Percentiles rank a stretch among this genome's conserved stretches.
Conservation (phyloP, 495 filamentous ascomycete genomes). For the Hyaloscypha finlandica region DNA sequence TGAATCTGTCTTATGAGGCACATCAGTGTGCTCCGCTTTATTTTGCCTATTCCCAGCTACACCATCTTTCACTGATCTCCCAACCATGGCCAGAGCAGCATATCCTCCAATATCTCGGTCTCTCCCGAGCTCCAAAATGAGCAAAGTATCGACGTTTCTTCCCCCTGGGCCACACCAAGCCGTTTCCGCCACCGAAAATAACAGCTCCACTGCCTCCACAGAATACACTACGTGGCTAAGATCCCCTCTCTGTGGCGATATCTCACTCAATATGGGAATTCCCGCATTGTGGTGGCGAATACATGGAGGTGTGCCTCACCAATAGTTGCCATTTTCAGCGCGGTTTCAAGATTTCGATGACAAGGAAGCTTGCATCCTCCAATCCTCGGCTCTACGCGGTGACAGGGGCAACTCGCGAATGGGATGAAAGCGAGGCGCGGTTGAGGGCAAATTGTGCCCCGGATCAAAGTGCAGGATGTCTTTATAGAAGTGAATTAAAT, state of each 20-base stretch:
- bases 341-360: slow-evolving; percentile 20
- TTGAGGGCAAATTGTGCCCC: not conserved
- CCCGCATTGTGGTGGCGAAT: not conserved
- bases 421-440: not conserved
- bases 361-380: slow-evolving; percentile 1
- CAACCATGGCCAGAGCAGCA: too few species aligned
- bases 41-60: too few species aligned
- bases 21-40: not conserved
- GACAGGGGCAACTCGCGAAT: slow-evolving; percentile 7
- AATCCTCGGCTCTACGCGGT: not conserved
- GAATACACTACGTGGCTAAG: not conserved
- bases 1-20: not conserved
- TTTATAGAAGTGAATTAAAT: too few species aligned
- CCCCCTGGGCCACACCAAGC: not conserved
- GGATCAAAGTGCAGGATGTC: not conserved
- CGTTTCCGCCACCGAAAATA: not conserved
- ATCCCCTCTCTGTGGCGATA: not conserved
- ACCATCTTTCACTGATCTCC: too few species aligned
- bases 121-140: not conserved
- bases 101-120: not conserved
- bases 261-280: not conserved
- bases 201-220: not conserved
- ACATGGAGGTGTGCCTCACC: not conserved
- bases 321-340: not conserved
- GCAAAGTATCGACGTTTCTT: too few species aligned